These are phyloP conservation scores for Gleditsia sinensis DNA, from an alignment of 306 rosid species.

Conservation along the genomic window DNA sequence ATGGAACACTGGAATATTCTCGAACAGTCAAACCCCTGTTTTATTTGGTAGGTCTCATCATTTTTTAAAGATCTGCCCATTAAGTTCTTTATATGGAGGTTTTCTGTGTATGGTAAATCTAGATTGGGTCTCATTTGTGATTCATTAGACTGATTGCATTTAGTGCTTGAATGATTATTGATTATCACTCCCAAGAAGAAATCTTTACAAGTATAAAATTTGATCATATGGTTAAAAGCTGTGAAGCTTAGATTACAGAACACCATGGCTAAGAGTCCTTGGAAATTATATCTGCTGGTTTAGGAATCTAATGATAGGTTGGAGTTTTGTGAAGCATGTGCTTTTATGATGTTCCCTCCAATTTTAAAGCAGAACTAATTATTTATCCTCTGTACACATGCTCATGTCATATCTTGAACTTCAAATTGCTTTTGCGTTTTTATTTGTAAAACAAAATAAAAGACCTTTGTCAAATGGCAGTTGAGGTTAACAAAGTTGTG, in stretches of 20 bases:
- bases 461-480: not conserved
- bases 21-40: conserved; percentile 47
- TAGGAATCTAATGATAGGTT: not conserved
- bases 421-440: not conserved
- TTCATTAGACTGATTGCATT: conserved; percentile 15
- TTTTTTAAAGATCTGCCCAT: not conserved
- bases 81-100: not conserved
- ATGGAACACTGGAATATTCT: conserved; percentile 66
- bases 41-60: conserved; percentile 58
- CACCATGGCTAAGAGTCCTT: not conserved
- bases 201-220: not conserved
- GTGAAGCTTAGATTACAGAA: not conserved
- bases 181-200: conserved; percentile 3
- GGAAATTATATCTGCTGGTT: not conserved
- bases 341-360: not conserved
- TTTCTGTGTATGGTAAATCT: not conserved
- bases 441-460: not conserved
- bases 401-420: not conserved
- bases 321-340: not conserved
- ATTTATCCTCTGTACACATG: not conserved
- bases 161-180: conserved; percentile 28
- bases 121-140: conserved; percentile 26
- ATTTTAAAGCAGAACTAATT: not conserved
- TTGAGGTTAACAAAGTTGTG: not conserved
- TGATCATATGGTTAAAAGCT: not conserved